These are phyloP conservation scores for Thelonectria rubi DNA, from an alignment of 2,329 filamentous ascomycete genomes.

Conservation along the genomic window DNA sequence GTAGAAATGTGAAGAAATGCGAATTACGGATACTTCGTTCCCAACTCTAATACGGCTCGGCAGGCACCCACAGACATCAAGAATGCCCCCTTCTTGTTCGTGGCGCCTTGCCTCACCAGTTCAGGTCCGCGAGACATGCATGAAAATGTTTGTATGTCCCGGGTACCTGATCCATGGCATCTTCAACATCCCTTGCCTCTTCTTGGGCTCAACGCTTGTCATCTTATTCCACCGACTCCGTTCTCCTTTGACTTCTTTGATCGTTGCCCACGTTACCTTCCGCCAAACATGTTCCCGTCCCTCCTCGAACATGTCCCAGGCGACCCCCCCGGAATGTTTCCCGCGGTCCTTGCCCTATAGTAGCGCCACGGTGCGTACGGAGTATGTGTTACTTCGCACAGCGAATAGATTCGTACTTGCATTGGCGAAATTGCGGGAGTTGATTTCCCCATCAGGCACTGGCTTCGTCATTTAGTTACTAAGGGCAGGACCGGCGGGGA, in stretches of 20 bases:
- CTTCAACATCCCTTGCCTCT: neutral
- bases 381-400: neutral
- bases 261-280: conserved; percentile 30
- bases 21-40: neutral
- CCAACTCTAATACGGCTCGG: neutral
- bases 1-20: too few relatives aligned
- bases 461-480: neutral
- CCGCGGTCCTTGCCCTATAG: neutral
- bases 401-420: neutral
- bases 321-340: conserved; percentile 16
- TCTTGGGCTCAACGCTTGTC: neutral
- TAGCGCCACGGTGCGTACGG: neutral
- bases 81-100: neutral
- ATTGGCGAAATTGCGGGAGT: neutral
- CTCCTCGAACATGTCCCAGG: conserved; percentile 20
- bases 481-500: neutral
- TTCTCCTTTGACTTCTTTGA: conserved; percentile 6
- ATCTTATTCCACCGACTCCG: neutral
- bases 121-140: neutral
- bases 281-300: conserved; percentile 8
- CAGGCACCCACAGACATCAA: neutral
- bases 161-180: neutral
- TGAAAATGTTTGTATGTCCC: neutral
- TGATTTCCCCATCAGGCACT: neutral
- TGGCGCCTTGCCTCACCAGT: neutral